Evolutionary conservation across 2,329 filamentous ascomycete species (phyloP).

Genomic region (Chrysosphaeria jannelii): DNA sequence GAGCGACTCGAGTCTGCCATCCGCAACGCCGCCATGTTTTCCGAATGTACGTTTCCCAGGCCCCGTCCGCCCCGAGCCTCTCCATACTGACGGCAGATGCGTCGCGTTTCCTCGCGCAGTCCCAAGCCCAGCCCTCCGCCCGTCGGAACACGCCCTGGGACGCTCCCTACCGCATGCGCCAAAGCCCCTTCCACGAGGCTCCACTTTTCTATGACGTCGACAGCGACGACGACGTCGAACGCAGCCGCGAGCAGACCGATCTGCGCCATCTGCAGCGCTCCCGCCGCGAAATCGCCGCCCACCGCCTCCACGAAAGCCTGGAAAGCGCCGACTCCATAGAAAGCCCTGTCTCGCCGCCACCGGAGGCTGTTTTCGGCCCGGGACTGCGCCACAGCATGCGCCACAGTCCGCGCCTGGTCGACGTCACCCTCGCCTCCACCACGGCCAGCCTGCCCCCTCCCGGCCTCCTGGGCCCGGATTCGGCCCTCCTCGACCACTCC

Average conservation of each 20-base stretch:
- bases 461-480: too few species aligned
- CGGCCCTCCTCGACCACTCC: too few species aligned
- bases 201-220: constrained; percentile 60
- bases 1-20: not conserved
- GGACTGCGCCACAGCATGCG: too few species aligned
- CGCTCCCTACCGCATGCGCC: constrained; percentile 8
- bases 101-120: constrained; percentile 86
- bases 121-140: constrained; percentile 61
- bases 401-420: too few species aligned
- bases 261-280: constrained; percentile 77
- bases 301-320: constrained; percentile 57
- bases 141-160: constrained; percentile 7
- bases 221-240: constrained; percentile 76
- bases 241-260: constrained; percentile 76
- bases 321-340: constrained; percentile 64
- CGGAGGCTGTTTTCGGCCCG: too few species aligned
- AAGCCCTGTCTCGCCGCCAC: too few species aligned
- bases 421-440: too few species aligned
- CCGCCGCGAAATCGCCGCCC: constrained; percentile 60
- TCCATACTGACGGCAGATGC: constrained; percentile 49
- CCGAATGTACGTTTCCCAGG: not conserved
- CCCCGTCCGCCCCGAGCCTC: not conserved
- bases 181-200: constrained; percentile 39
- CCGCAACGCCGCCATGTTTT: constrained; percentile 1
- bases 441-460: too few species aligned